These are phyloP conservation scores for Candida railenensis DNA, from an alignment of 805 yeast genomes.

Conservation along the genomic window DNA sequence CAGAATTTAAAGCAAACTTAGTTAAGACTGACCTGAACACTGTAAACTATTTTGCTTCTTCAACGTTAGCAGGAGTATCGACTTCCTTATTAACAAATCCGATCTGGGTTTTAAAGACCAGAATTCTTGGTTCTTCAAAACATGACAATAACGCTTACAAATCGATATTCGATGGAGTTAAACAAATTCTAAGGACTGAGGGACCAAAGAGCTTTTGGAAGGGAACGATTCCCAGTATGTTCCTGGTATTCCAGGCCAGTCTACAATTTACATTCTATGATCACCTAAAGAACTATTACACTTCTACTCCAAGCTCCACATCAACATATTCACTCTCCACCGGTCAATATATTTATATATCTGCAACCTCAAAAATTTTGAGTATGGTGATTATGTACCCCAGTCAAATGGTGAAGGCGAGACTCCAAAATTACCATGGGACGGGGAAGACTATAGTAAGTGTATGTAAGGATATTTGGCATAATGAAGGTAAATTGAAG, in stretches of 20 bases:
- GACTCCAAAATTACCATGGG: conserved; percentile 53
- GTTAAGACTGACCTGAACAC: conserved; percentile 16
- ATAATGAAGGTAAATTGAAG: conserved; percentile 47
- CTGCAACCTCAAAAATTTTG: conserved; percentile 66
- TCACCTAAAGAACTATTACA: conserved; percentile 50
- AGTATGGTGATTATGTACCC: conserved; percentile 78
- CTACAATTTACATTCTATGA: conserved; percentile 87
- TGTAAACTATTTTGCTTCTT: conserved; percentile 32
- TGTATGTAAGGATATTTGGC: conserved; percentile 41
- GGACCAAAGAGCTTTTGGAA: conserved; percentile 67
- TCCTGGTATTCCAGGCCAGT: conserved; percentile 88
- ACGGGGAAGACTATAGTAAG: conserved; percentile 16
- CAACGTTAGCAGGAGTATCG: conserved; percentile 62
- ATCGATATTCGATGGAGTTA: conserved; percentile 56
- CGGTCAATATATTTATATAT: conserved; percentile 59
- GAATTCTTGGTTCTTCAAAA: conserved; percentile 65
- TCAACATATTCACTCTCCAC: conserved; percentile 35
- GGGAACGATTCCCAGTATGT: conserved; percentile 70
- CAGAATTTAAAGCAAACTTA: conserved; percentile 46
- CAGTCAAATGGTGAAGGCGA: conserved; percentile 73
- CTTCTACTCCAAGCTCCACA: neutral
- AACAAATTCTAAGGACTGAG: conserved; percentile 47
- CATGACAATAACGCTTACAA: conserved; percentile 51
- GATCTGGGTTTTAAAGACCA: conserved; percentile 91
- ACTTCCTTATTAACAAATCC: conserved; percentile 87